These are phyloP conservation scores for Mucor plumbeus DNA, from an alignment of 371 early-diverging fungal species.

Conservation along the genomic window DNA sequence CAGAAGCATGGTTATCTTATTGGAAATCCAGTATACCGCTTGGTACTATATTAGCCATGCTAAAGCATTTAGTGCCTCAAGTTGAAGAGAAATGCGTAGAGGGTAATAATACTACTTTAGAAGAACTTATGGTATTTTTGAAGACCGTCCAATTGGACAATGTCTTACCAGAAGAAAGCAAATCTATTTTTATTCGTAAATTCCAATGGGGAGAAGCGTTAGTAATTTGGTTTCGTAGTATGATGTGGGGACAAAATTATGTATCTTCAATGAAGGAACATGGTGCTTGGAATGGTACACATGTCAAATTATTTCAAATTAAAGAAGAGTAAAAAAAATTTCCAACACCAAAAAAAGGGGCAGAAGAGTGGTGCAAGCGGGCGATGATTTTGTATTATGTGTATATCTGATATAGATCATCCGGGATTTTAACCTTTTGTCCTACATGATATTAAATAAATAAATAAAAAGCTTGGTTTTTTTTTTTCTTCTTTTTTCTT, in stretches of 20 bases:
- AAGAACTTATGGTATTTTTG: conserved; percentile 20
- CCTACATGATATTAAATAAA: neutral
- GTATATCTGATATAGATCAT: too few species aligned
- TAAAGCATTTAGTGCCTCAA: conserved; percentile 64
- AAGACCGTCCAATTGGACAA: neutral
- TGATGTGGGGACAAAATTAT: conserved; percentile 73
- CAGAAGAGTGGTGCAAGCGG: neutral
- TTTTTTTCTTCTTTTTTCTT: conserved; percentile 5
- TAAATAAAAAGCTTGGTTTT: neutral
- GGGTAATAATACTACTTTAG: conserved; percentile 7
- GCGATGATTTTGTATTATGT: neutral
- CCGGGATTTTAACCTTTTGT: conserved; percentile 6
- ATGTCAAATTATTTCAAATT: conserved; percentile 65
- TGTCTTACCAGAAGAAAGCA: conserved; percentile 7
- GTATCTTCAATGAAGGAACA: conserved; percentile 53
- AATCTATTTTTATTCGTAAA: conserved; percentile 44
- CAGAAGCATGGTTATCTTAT: conserved; percentile 30
- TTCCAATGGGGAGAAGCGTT: conserved; percentile 66
- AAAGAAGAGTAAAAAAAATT: conserved; percentile 36
- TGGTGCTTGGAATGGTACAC: conserved; percentile 71
- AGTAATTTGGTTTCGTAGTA: conserved; percentile 69
- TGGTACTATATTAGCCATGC: conserved; percentile 59
- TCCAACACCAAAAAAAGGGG: neutral
- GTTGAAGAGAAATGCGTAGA: conserved; percentile 58
- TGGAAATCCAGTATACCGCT: conserved; percentile 77